Base-by-base conservation (phyloP, 2,329 filamentous ascomycete species). In the Nothophoma quercina region DNA sequence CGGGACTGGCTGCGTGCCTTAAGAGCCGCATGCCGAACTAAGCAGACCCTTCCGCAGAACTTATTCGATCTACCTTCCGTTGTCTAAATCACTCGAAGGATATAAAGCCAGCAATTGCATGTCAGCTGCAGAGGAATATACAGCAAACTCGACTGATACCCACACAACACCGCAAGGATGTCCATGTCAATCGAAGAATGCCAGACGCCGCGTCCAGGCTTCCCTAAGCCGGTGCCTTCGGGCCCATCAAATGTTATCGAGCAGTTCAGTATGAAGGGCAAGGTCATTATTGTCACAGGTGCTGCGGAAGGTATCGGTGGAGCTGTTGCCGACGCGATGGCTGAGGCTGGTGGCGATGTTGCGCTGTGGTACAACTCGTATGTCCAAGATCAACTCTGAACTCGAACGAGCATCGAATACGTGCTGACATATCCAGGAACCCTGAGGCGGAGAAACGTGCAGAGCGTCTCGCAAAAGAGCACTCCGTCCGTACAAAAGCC, bases 401-500 rank as follows among this genome's bases (percentile, higher is more conserved):
- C n/a, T n/a, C n/a, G n/a, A n/a, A n/a, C n/a, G n/a, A n/a, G n/a
- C n/a, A n/a, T n/a, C n/a, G n/a, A 30, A n/a, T 7, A 28, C 3
- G 5, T 15, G 13, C 43, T 38, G 7, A 42, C n/a, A 2, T 3
- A 5, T 5, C 1, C 12, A 81, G 83, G 26, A 76, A 81, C 9
- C 75, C 82, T 46, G 83, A 83, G 26, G 84, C 82, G 45, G 78
- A 85, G 70, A 81, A 83, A 74, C 86, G 86, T 73, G 77, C 83
- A 44, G 77, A 82, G 66, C 80, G 83, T 56, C 77, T 88, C n/a
- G 38, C 71, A 9, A 76, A 82, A 55, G 75, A 76, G 46, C 85
- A 85, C 74, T 81, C 81, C 50, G 75, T 87, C 69, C 85, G 85
- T 72, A 78, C 78, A 64, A 85, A 86, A 74, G 83, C 85, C 30